Evolutionary conservation across 306 rosid species (phyloP).

Genomic region (Citrullus mucosospermus): DNA sequence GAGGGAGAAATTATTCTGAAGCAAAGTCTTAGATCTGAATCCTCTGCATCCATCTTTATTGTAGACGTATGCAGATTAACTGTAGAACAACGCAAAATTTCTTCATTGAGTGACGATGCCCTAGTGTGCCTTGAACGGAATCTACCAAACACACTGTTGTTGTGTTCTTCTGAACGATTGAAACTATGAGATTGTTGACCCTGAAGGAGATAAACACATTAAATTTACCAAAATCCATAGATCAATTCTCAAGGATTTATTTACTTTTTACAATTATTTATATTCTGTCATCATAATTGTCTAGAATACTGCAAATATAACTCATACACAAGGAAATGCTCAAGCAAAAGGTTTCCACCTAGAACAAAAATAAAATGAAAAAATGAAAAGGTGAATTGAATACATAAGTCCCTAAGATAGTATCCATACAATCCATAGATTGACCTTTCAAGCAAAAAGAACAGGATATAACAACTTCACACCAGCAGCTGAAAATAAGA

Average conservation of each 20-base stretch:
- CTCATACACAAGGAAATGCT: background rate
- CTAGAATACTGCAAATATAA: background rate
- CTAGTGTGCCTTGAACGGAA: conserved; percentile 73
- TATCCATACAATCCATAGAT: background rate
- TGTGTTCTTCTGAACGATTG: conserved; percentile 50
- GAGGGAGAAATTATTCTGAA: conserved; percentile 89
- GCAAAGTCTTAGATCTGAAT: conserved; percentile 89
- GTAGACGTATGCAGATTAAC: conserved; percentile 77
- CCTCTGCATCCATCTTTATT: conserved; percentile 90
- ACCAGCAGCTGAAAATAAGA: background rate
- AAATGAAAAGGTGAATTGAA: background rate
- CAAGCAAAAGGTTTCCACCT: background rate
- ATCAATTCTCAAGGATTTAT: background rate
- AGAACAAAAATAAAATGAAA: background rate
- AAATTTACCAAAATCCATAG: background rate
- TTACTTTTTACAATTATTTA: background rate
- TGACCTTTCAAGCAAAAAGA: background rate
- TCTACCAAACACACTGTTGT: conserved; percentile 80
- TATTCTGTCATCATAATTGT: background rate
- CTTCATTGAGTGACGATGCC: conserved; percentile 47
- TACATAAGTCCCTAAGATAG: background rate
- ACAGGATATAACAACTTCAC: background rate
- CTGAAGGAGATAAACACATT: conserved; percentile 26
- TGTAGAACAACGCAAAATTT: conserved; percentile 50
- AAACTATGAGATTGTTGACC: conserved; percentile 54